Evolutionary conservation across 2,329 filamentous ascomycete species (phyloP).

Genomic region (Drechmeria coniospora): DNA sequence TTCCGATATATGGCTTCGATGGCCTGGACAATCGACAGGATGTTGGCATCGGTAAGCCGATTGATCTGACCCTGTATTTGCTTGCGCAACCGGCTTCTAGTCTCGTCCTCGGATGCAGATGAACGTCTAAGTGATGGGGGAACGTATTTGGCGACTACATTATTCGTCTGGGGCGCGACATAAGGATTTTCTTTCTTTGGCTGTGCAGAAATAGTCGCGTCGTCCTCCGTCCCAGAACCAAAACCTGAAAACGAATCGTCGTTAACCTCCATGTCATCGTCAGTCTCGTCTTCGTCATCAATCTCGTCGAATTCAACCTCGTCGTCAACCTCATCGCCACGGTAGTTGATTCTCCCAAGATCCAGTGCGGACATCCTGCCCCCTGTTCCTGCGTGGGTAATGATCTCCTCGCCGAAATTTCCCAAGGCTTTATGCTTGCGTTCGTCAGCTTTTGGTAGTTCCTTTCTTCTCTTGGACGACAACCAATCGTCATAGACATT

Average conservation of each 20-base stretch:
- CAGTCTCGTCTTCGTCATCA: neutral
- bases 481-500: constrained; percentile 45
- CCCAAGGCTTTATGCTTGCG: neutral
- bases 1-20: constrained; percentile 72
- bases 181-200: constrained; percentile 73
- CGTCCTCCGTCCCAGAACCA: constrained; percentile 16
- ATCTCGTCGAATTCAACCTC: neutral
- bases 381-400: too few species aligned
- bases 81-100: constrained; percentile 52
- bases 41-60: constrained; percentile 78
- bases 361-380: too few species aligned
- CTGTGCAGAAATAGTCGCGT: constrained; percentile 20
- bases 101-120: constrained; percentile 48
- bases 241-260: constrained; percentile 25
- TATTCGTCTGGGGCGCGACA: constrained; percentile 47
- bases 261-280: constrained; percentile 6
- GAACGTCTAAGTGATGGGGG: constrained; percentile 67
- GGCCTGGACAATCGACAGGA: constrained; percentile 69
- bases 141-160: constrained; percentile 57
- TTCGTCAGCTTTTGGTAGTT: constrained; percentile 7
- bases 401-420: too few species aligned
- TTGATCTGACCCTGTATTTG: constrained; percentile 85
- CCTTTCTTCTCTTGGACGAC: constrained; percentile 32
- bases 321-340: constrained; percentile 10
- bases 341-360: too few species aligned